phyloP scores from a whole-genome alignment of 164 flowering plant genomes.

The Stephania yunnanensis region DNA sequence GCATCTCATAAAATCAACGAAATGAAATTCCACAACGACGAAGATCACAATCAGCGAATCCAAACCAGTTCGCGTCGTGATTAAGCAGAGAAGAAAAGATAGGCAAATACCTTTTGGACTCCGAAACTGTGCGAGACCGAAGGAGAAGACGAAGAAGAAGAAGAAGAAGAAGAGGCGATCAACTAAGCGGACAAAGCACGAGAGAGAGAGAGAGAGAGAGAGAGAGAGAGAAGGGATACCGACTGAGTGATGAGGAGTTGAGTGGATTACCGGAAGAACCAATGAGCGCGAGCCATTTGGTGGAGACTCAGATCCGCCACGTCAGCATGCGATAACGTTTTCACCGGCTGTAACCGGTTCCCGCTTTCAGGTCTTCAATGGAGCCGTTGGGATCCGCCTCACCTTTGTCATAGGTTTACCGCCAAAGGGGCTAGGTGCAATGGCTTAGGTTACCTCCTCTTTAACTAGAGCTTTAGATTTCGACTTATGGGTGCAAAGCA shows the following conservation, averaged over 20 bases:
- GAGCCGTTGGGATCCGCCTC: background rate
- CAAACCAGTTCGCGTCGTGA: background rate
- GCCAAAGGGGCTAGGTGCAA: no score
- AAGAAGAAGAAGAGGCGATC: no score
- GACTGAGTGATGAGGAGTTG: background rate
- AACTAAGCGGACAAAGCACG: background rate
- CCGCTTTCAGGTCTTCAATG: background rate
- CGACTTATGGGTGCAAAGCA: no score
- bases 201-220: background rate
- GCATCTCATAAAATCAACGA: background rate
- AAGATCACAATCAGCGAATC: background rate
- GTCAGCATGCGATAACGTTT: background rate
- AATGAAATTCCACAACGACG: background rate
- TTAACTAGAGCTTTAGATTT: background rate
- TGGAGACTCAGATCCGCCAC: background rate
- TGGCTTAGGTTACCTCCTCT: background rate
- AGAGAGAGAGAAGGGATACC: background rate
- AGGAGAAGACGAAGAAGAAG: background rate
- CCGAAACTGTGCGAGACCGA: background rate
- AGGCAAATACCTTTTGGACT: background rate
- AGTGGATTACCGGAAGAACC: background rate
- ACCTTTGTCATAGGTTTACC: no score
- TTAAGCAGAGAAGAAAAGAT: background rate
- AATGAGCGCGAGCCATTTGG: background rate
- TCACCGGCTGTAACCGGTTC: background rate